phyloP scores from a whole-genome alignment of 257 asterid species.

The Solanum neorickii region DNA sequence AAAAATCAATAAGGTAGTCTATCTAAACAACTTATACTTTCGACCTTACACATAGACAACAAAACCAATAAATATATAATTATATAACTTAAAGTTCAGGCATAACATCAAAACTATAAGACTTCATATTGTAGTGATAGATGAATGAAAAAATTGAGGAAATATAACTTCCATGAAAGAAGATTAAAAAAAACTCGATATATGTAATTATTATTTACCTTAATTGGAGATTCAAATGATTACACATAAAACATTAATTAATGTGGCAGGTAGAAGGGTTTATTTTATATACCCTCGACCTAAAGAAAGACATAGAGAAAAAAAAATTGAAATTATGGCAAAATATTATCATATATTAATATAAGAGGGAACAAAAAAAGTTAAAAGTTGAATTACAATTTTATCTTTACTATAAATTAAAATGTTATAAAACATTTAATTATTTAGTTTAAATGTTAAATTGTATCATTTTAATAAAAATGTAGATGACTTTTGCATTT shows the following conservation, averaged over 20 bases:
- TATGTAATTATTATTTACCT: neutral
- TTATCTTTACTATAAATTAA: no score
- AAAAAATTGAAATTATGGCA: neutral
- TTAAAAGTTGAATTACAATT: no score
- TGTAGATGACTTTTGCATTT: no score
- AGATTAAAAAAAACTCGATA: neutral
- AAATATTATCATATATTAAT: no score
- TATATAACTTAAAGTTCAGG: neutral
- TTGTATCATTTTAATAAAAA: no score
- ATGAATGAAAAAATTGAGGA: no score
- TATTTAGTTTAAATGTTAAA: no score
- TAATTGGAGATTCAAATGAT: neutral
- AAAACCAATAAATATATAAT: neutral
- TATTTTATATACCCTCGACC: neutral
- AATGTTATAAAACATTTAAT: no score
- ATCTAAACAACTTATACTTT: neutral
- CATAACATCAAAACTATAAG: neutral
- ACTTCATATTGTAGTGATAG: no score
- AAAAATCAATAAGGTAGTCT: neutral
- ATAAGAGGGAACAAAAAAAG: no score
- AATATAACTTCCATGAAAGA: no score
- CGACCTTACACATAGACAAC: neutral
- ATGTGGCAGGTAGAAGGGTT: neutral
- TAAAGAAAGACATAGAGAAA: neutral
- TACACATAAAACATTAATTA: neutral